Conservation (phyloP, 1,284 basidiomycete genomes). For the Agaricales sp. region DNA sequence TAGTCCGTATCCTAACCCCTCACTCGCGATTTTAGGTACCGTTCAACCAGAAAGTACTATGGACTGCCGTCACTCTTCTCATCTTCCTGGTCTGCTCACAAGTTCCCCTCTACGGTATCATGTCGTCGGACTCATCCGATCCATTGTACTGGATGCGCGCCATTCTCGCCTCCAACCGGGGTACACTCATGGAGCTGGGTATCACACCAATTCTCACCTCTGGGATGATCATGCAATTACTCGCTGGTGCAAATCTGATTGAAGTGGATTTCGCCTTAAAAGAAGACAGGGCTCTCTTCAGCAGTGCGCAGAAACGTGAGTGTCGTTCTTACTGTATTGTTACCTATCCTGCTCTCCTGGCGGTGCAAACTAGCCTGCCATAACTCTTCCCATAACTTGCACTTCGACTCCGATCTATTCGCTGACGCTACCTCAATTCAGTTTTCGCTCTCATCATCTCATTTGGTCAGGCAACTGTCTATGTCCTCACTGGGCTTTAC, state of each 20-base stretch:
- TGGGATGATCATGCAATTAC: constrained; percentile 99
- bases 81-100: constrained; percentile 98
- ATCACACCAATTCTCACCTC: constrained; percentile 96
- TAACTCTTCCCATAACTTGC: constrained; percentile 1
- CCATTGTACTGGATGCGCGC: constrained; percentile 99
- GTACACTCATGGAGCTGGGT: constrained; percentile 98
- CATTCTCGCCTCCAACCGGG: constrained; percentile 96
- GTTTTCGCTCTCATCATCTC: constrained; percentile 96
- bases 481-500: constrained; percentile 95
- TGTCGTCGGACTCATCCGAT: constrained; percentile 96
- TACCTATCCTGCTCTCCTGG: not conserved
- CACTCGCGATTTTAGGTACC: constrained; percentile 49
- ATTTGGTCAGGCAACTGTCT: constrained; percentile 94
- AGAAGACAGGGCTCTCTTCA: constrained; percentile 94
- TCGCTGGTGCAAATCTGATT: constrained; percentile 95
- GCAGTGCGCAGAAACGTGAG: constrained; percentile 94
- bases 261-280: constrained; percentile 97
- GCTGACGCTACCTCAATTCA: constrained; percentile 20
- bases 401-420: not conserved
- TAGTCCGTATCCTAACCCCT: constrained; percentile 11
- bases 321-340: too few relatives aligned
- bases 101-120: constrained; percentile 95
- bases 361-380: not conserved
- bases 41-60: constrained; percentile 94
- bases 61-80: constrained; percentile 94